phyloP scores from a whole-genome alignment of 768 basidiomycete genomes.

The Lepiota venenata region DNA sequence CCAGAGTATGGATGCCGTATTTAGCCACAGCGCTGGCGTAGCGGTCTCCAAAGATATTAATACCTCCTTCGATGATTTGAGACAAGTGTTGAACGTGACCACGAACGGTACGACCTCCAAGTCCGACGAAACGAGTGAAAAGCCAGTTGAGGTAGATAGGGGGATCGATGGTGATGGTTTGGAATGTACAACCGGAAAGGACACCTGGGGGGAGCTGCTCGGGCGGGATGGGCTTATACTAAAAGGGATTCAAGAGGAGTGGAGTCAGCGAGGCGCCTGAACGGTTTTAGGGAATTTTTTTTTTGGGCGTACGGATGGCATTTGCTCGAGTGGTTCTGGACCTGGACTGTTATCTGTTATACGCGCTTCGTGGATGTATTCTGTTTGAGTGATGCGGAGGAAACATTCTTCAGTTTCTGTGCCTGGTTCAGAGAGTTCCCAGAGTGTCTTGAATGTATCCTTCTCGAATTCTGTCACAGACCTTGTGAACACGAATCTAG shows the following conservation, averaged over 20 bases:
- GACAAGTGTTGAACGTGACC: conserved; percentile 63
- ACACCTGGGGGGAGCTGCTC: conserved; percentile 31
- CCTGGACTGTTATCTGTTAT: conserved; percentile 17
- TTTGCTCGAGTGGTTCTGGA: conserved; percentile 42
- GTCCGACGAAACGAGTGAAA: conserved; percentile 53
- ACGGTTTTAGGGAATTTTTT: too few relatives aligned
- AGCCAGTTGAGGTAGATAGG: conserved; percentile 73
- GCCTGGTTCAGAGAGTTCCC: conserved; percentile 64
- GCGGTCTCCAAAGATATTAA: conserved; percentile 28
- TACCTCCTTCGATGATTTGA: conserved; percentile 65
- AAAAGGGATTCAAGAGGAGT: background rate
- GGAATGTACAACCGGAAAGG: conserved; percentile 53
- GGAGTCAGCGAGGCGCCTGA: background rate
- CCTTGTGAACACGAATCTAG: background rate
- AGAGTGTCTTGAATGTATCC: conserved; percentile 74
- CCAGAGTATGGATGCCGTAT: conserved; percentile 4
- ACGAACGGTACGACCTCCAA: conserved; percentile 62
- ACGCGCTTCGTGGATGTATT: conserved; percentile 46
- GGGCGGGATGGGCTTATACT: conserved; percentile 35
- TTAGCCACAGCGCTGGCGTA: conserved; percentile 8
- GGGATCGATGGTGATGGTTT: conserved; percentile 67
- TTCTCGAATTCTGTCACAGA: conserved; percentile 52
- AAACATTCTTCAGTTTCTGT: conserved; percentile 57
- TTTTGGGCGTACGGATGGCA: conserved; percentile 53
- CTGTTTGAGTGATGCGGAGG: conserved; percentile 58